Base-by-base conservation (phyloP, 139 green algal genomes). In the Deuterostichococcus epilithicus region DNA sequence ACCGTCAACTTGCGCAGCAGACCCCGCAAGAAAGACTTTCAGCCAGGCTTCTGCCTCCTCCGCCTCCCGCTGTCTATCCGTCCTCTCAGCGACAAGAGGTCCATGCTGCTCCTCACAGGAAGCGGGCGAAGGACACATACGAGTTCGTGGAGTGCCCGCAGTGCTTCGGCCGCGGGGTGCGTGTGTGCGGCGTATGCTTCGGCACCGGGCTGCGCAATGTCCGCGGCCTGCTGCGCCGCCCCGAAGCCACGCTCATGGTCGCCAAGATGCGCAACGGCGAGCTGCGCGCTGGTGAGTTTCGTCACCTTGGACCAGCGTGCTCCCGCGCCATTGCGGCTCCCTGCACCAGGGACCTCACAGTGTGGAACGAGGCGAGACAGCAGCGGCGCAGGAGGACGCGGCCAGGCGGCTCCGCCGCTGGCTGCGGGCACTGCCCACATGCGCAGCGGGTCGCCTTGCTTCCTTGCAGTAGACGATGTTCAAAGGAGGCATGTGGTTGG, bases 71-170 rank as follows among this genome's bases (percentile, higher is more conserved):
- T 33, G n/a, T 23, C 26, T 23, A 68, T 32, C 10, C 60, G 13
- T 68, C n/a, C 28, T 10, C 18, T 33, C 26, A 15, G 8, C 60
- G 6, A 23, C 60, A 32, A 32, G n/a, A 13, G 8, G 26, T 37
- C 5, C 6, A 38, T 10, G 37, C 65, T 42, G 65, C 26, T 70
- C 15, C 26, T 70, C 3, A 15, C 70, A 68, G 82, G 32, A 87
- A 86, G 60, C 84, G 94, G 1, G 89, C 91, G 66, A 94, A 97
- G 84, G 95, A 98, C 84, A 94, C 85, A 26, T 99, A 99, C 77
- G 93, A 99, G 86, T 99, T 98, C 75, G 91, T 91, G 3, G 96
- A 99, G 88, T 99, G 96, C 88, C 96, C 96, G 2, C 92, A 98
- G 78, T 99, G 96, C 88, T 99, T 92, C 78, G 96, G 94, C 25